Conservation (phyloP, 176 grass and related monocot species). For the Triticum urartu region DNA sequence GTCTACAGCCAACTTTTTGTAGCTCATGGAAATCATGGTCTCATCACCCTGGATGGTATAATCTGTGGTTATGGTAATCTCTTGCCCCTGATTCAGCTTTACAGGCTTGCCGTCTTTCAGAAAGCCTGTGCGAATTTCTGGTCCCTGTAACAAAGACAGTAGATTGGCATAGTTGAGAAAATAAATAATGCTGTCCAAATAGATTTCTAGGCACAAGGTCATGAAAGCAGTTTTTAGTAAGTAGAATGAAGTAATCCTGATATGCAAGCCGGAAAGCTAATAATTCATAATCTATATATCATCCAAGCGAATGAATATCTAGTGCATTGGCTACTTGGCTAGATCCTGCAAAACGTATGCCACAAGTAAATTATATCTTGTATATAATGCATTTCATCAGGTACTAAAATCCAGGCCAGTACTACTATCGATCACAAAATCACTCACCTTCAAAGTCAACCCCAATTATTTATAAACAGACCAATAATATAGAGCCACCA, state of each 20-base stretch:
- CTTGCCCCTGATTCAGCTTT: conserved; percentile 51
- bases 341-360: background rate
- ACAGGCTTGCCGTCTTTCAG: conserved; percentile 65
- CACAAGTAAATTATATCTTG: background rate
- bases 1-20: conserved; percentile 63
- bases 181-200: background rate
- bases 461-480: background rate
- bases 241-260: background rate
- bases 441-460: background rate
- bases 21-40: conserved; percentile 81
- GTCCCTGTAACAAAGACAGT: conserved; percentile 46
- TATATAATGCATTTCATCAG: background rate
- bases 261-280: background rate
- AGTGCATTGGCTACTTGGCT: background rate
- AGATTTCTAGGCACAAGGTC: background rate
- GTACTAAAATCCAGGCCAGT: background rate
- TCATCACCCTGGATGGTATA: conserved; percentile 65
- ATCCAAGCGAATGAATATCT: background rate
- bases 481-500: background rate
- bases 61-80: conserved; percentile 71
- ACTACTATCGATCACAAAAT: background rate
- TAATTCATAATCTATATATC: background rate
- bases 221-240: background rate
- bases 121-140: conserved; percentile 85
- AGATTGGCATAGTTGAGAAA: conserved; percentile 8